A percentile compares a stretch with the other conserved stretches of the same genome.
phyloP scores from a whole-genome alignment of 257 asterid species.

The Solanum okadae region DNA sequence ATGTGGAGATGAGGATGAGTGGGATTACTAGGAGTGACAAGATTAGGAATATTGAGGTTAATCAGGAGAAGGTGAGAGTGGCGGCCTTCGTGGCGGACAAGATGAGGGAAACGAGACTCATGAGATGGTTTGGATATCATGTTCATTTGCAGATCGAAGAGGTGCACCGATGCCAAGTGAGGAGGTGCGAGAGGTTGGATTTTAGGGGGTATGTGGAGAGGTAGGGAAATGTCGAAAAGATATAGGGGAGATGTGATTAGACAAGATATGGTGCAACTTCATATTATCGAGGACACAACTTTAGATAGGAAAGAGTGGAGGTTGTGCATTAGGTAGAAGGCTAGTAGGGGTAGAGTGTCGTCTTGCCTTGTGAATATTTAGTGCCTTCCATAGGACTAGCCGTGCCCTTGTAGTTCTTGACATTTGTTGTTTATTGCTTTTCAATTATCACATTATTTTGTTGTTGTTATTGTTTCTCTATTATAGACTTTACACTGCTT shows the following conservation, averaged over 20 bases:
- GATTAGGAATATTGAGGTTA: neutral
- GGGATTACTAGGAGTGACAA: neutral
- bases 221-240: too few species aligned
- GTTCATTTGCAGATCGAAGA: too few species aligned
- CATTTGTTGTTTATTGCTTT: too few species aligned
- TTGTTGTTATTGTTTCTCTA: neutral
- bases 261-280: too few species aligned
- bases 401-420: neutral
- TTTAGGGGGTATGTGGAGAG: neutral
- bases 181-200: neutral
- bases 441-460: neutral
- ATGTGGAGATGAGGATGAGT: neutral
- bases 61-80: neutral
- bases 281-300: too few species aligned
- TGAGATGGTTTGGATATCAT: neutral
- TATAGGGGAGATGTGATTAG: too few species aligned
- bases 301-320: too few species aligned
- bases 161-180: neutral
- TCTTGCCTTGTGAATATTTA: neutral
- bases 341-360: neutral
- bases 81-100: neutral
- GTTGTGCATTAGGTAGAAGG: neutral
- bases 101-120: neutral
- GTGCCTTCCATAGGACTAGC: neutral
- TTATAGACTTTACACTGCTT: neutral